These are phyloP conservation scores for Brassica napus DNA, from an alignment of 345 rosid genomes.

Conservation along the genomic window DNA sequence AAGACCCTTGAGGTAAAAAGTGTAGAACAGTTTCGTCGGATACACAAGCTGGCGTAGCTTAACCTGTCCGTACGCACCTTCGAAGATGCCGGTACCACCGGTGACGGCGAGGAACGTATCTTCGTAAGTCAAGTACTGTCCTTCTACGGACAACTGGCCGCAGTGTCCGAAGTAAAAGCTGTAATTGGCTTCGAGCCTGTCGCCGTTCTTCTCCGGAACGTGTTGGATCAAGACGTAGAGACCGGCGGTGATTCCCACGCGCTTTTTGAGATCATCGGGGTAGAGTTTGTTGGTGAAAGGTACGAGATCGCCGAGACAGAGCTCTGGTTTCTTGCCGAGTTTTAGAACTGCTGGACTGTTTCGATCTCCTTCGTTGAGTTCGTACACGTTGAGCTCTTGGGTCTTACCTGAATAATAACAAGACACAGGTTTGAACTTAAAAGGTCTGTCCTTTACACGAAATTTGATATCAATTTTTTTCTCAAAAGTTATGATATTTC, in stretches of 20 bases:
- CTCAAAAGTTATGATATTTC: background rate
- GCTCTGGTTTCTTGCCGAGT: constrained; percentile 75
- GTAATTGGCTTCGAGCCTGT: constrained; percentile 73
- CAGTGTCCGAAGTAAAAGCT: constrained; percentile 84
- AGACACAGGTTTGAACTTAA: background rate
- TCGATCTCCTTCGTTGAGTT: constrained; percentile 86
- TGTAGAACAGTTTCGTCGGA: constrained; percentile 72
- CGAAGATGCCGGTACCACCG: constrained; percentile 66
- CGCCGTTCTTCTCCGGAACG: constrained; percentile 36
- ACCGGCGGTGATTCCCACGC: constrained; percentile 87
- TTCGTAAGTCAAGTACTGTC: constrained; percentile 61
- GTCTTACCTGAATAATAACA: constrained; percentile 44
- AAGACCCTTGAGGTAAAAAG: constrained; percentile 62
- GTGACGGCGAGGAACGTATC: constrained; percentile 63
- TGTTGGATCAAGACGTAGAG: constrained; percentile 68
- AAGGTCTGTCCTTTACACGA: too few species aligned
- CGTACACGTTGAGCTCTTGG: constrained; percentile 71
- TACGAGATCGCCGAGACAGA: constrained; percentile 82
- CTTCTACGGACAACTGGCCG: constrained; percentile 70
- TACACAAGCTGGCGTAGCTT: constrained; percentile 62
- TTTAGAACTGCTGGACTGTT: constrained; percentile 81
- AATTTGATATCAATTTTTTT: too few species aligned
- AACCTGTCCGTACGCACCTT: constrained; percentile 67
- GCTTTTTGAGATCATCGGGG: constrained; percentile 67
- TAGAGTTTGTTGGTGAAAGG: constrained; percentile 92